Conservation (phyloP, 371 early-diverging fungal genomes). For the Mucor mucedo region DNA sequence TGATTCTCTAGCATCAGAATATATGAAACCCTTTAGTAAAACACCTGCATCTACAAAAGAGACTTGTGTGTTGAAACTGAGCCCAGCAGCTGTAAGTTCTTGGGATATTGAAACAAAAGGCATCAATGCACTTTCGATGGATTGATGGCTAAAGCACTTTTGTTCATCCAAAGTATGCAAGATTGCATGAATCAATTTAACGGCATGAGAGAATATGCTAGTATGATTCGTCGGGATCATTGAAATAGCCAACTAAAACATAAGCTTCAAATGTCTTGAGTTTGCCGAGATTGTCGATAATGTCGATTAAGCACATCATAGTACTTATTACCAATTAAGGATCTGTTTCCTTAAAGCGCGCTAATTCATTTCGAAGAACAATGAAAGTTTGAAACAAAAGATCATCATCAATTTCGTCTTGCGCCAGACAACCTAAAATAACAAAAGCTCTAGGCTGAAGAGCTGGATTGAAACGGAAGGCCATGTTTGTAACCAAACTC, state of each 20-base stretch:
- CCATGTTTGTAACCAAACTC: conserved; percentile 83
- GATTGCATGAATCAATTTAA: conserved; percentile 70
- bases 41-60: conserved; percentile 71
- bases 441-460: conserved; percentile 92
- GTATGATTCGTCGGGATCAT: conserved; percentile 83
- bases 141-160: conserved; percentile 57
- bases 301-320: conserved; percentile 82
- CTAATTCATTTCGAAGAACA: conserved; percentile 81
- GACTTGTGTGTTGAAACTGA: conserved; percentile 73
- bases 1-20: conserved; percentile 59
- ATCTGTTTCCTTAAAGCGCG: conserved; percentile 76
- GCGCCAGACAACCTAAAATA: conserved; percentile 83
- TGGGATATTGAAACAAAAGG: conserved; percentile 50
- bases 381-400: conserved; percentile 86
- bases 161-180: conserved; percentile 73
- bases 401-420: conserved; percentile 85
- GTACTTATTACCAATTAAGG: conserved; percentile 79
- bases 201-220: conserved; percentile 71
- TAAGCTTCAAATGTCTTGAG: conserved; percentile 73
- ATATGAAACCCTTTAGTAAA: conserved; percentile 65
- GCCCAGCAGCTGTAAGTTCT: conserved; percentile 58
- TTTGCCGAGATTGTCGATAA: conserved; percentile 76
- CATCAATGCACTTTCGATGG: conserved; percentile 59
- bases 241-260: conserved; percentile 90
- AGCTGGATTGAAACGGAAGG: conserved; percentile 90